These are phyloP conservation scores for Ascocoryne sarcoides DNA, from an alignment of 2,329 filamentous ascomycete species.

Conservation along the genomic window DNA sequence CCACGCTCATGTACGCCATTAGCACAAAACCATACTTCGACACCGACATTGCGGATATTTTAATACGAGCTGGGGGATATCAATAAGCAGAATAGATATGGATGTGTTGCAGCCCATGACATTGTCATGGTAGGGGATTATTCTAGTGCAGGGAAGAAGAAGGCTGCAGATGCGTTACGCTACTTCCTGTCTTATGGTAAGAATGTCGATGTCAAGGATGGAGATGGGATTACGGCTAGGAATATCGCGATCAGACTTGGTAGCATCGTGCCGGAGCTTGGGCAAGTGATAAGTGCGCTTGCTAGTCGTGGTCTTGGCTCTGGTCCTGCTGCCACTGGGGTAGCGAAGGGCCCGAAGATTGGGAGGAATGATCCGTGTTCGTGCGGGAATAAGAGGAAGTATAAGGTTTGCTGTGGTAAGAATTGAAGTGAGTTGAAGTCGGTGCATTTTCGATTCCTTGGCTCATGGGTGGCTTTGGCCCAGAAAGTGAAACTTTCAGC, in stretches of 20 bases:
- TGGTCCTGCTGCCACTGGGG: not conserved
- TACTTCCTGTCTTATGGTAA: constrained; percentile 6
- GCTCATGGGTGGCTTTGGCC: no score
- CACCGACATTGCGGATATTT: constrained; percentile 6
- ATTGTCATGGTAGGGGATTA: constrained; percentile 9
- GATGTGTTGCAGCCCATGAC: constrained; percentile 7
- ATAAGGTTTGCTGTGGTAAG: constrained; percentile 8
- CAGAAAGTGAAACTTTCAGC: no score
- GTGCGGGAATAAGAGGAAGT: constrained; percentile 8
- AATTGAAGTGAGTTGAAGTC: no score
- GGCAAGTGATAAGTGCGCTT: not conserved
- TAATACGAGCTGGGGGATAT: constrained; percentile 5
- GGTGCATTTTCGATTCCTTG: no score
- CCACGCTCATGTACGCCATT: constrained; percentile 5
- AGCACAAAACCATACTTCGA: constrained; percentile 9
- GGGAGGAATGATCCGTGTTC: constrained; percentile 6
- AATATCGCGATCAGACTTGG: not conserved
- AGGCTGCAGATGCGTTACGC: constrained; percentile 3
- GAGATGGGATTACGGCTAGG: constrained; percentile 1
- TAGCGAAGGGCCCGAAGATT: constrained; percentile 1
- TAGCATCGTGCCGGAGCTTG: constrained; percentile 3
- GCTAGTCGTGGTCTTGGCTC: not conserved
- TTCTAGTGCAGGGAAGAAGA: constrained; percentile 3
- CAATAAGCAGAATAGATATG: constrained; percentile 8
- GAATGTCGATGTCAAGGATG: constrained; percentile 5